phyloP scores from a whole-genome alignment of 2,329 filamentous ascomycete genomes.

The Plenodomus lindquistii region DNA sequence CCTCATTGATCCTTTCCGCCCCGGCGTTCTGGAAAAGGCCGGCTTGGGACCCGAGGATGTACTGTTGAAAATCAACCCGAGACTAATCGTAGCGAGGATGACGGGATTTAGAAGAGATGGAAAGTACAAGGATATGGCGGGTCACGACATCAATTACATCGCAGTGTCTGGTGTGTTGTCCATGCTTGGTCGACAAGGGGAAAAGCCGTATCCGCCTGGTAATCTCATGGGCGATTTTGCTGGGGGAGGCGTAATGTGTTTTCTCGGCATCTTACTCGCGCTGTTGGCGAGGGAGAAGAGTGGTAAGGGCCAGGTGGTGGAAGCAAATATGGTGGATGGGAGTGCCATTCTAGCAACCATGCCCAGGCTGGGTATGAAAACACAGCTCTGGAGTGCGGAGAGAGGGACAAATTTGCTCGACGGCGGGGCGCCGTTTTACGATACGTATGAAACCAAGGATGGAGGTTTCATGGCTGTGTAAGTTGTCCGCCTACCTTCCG shows the following conservation, averaged over 20 bases:
- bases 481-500: conserved; percentile 13
- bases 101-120: conserved; percentile 89
- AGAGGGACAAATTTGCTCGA: conserved; percentile 81
- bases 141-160: conserved; percentile 96
- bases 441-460: conserved; percentile 83
- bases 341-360: conserved; percentile 77
- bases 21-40: conserved; percentile 84
- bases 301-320: conserved; percentile 82
- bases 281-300: conserved; percentile 66
- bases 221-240: conserved; percentile 93
- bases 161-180: conserved; percentile 80
- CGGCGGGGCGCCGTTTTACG: conserved; percentile 85
- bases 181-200: conserved; percentile 71
- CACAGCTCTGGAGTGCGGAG: conserved; percentile 62
- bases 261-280: conserved; percentile 81
- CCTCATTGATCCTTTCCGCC: conserved; percentile 90
- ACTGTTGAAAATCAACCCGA: conserved; percentile 69
- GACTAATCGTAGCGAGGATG: conserved; percentile 81
- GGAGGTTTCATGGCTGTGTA: conserved; percentile 76
- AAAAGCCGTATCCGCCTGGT: conserved; percentile 75
- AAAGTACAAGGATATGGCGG: conserved; percentile 83
- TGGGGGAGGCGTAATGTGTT: conserved; percentile 80
- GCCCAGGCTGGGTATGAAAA: conserved; percentile 69
- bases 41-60: conserved; percentile 71
- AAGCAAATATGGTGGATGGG: conserved; percentile 97